Percentiles rank a stretch among this genome's conserved stretches.
Evolutionary conservation across 441 rosid genomes (phyloP).

Genomic region (Raphanus hybrid): DNA sequence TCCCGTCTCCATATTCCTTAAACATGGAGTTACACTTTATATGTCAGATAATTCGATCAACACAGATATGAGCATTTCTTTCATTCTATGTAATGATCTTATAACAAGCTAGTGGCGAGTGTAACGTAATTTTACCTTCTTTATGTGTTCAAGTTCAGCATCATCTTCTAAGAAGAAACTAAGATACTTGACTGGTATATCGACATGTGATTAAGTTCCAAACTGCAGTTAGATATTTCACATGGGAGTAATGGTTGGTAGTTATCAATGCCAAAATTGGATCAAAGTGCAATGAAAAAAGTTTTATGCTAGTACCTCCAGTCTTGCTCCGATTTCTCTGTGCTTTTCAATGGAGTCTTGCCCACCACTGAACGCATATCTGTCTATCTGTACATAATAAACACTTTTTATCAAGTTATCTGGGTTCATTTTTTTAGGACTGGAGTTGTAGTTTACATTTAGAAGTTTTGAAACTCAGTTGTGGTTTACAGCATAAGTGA

Average conservation of each 20-base stretch:
- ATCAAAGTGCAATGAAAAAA: background rate
- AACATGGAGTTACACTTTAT: background rate
- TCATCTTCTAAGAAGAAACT: constrained; percentile 86
- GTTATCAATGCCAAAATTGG: background rate
- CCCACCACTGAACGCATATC: constrained; percentile 44
- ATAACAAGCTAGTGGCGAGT: background rate
- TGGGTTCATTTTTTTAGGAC: too few relatives aligned
- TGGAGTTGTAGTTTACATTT: too few relatives aligned
- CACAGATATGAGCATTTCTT: constrained; percentile 9
- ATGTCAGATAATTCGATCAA: background rate
- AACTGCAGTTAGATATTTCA: too few relatives aligned
- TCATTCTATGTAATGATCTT: constrained; percentile 2
- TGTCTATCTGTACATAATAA: constrained; percentile 59
- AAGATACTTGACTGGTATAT: constrained; percentile 80
- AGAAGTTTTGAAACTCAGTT: background rate
- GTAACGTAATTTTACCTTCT: constrained; percentile 48
- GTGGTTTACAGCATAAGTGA: background rate
- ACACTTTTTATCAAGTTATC: background rate
- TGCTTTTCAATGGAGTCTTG: constrained; percentile 74
- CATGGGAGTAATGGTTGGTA: background rate
- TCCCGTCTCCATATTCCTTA: constrained; percentile 49
- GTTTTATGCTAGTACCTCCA: constrained; percentile 57
- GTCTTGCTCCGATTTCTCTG: constrained; percentile 70
- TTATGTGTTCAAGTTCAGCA: constrained; percentile 78
- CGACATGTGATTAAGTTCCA: constrained; percentile 54